Evolutionary conservation across 2,329 filamentous ascomycete species (phyloP), one percentile per base, ranked within the genome.

Genomic region (Aspergillus quadrilineatus): DNA sequence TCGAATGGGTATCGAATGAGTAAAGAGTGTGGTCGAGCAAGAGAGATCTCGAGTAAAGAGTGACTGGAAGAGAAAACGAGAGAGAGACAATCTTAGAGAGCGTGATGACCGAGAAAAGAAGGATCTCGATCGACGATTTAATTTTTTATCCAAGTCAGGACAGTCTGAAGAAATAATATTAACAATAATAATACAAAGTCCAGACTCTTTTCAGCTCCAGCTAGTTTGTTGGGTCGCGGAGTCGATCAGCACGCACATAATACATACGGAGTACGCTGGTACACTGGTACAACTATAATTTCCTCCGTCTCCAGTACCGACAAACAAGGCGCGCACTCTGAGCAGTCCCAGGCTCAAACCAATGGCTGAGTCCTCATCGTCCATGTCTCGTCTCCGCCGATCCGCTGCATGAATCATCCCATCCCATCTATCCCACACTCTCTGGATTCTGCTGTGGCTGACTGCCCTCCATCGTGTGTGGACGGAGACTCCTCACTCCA

Each of bases 111-210:
- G 29, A 26, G 50, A 22, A 29, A n/a, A 28, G 50, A 53, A 47
- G 50, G 50, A 53, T 47, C 50, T 46, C 34, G 50, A 53, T 53
- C 50, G 50, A 47, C 50, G 14, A 53, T 45, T 53, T 53, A 53
- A 53, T 47, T 53, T 53, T 53, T 53, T 14, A 30, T 46, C 34
- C 17, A 7, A 47, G 15, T 34, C 44, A 15, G 15, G 43, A 29
- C 15, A 36, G 22, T 34, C n/a, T 15, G n/a, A 34, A 9, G 8
- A 34, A 28, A 28, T 28, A 28, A 28, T 28, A 28, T 28, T 28
- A 28, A 28, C 26, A 28, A 28, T 28, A 28, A 28, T 28, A 28
- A 28, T 28, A 6, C 6, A n/a, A 39, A 50, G 47, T 50, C 47
- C 17, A 28, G 47, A 50, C 47, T 42, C 48, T 50, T 50, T 34